These are phyloP conservation scores for Geum urbanum DNA, from an alignment of 306 rosid genomes.

Conservation along the genomic window DNA sequence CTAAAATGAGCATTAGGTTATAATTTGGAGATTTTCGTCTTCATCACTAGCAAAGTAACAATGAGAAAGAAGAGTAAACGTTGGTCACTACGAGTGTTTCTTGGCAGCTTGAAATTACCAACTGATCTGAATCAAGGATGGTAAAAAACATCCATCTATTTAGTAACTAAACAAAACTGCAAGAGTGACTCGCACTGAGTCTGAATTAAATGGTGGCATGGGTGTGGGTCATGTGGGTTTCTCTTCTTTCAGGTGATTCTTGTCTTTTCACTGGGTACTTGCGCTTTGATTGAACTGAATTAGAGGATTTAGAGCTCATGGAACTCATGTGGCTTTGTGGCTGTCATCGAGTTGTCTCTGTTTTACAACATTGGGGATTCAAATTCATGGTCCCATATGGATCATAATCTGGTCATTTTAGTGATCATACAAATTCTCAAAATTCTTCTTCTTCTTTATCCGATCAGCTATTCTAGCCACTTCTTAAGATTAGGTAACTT, in stretches of 20 bases:
- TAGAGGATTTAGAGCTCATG: slow-evolving; percentile 8
- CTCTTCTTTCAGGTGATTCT: slow-evolving; percentile 14
- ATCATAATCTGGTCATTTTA: slow-evolving; percentile 19
- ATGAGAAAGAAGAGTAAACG: no score
- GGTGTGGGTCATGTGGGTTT: slow-evolving; percentile 16
- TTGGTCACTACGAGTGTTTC: not conserved
- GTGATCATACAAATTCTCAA: slow-evolving; percentile 6
- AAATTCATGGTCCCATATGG: slow-evolving; percentile 14
- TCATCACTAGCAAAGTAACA: no score
- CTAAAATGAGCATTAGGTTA: no score
- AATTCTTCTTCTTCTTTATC: not conserved
- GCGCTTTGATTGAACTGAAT: slow-evolving; percentile 17
- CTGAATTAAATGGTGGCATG: slow-evolving; percentile 13
- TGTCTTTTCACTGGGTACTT: slow-evolving; percentile 20
- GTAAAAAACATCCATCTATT: not conserved
- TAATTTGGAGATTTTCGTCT: no score
- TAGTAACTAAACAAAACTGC: not conserved
- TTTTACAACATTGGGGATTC: not conserved
- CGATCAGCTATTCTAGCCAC: slow-evolving; percentile 5
- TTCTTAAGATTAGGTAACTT: not conserved
- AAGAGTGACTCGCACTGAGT: slow-evolving; percentile 10
- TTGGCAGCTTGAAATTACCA: not conserved
- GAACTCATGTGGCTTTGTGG: slow-evolving; percentile 25
- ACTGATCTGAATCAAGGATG: slow-evolving; percentile 8
- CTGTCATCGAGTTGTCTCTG: slow-evolving; percentile 25